These are phyloP conservation scores for Cystoisospora suis DNA, from an alignment of 169 alveolate genomes.

Conservation along the genomic window DNA sequence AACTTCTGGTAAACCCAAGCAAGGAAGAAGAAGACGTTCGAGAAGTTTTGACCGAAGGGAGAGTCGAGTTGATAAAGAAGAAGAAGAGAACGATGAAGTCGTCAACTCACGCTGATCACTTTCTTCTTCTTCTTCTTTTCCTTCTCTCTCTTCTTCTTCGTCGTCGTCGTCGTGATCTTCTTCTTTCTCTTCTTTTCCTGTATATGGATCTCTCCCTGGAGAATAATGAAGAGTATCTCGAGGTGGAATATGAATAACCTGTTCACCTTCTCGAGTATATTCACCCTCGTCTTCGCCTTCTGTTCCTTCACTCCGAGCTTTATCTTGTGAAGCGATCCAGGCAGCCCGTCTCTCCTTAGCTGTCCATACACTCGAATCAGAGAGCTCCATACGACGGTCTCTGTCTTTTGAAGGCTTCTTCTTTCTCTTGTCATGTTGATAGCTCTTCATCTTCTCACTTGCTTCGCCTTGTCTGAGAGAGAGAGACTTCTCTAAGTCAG, in stretches of 20 bases:
- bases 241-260: not conserved
- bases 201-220: not conserved
- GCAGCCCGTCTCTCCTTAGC: not conserved
- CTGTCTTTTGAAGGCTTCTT: not conserved
- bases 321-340: not conserved
- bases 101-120: not conserved
- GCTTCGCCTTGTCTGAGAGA: not conserved
- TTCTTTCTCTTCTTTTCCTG: not conserved
- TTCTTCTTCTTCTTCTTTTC: not conserved
- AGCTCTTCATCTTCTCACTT: not conserved
- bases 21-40: slow-evolving; percentile 32
- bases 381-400: not conserved
- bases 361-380: not conserved
- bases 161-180: not conserved
- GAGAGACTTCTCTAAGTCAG: not conserved
- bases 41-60: slow-evolving; percentile 35
- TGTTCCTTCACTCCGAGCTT: slow-evolving; percentile 5
- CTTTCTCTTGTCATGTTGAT: not conserved
- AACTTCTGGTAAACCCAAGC: slow-evolving; percentile 51
- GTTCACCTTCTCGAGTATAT: not conserved
- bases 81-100: slow-evolving; percentile 22
- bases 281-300: not conserved
- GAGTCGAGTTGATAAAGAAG: not conserved
- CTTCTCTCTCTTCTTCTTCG: not conserved
- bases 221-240: no score